Evolutionary conservation across 176 grass and related monocot genomes (phyloP).

Genomic region (Phragmites australis): DNA sequence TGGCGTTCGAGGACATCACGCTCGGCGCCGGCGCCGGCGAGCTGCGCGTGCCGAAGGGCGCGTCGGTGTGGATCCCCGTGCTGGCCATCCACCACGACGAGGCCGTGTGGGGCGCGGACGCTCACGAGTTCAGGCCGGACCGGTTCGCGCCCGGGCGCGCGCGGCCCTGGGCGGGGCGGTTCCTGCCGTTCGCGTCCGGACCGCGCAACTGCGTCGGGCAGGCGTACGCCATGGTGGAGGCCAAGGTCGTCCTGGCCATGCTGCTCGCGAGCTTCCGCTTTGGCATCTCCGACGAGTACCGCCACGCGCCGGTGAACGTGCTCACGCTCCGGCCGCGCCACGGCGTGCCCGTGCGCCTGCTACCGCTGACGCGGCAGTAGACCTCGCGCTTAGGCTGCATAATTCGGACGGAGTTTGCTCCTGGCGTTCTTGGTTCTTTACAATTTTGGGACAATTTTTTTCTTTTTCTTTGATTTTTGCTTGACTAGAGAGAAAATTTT

Average conservation of each 20-base stretch:
- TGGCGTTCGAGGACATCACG: constrained; percentile 88
- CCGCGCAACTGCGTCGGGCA: constrained; percentile 93
- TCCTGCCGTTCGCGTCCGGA: constrained; percentile 86
- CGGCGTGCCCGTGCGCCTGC: constrained; percentile 74
- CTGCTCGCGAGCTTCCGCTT: constrained; percentile 76
- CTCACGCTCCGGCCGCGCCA: constrained; percentile 85
- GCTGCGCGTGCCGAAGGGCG: constrained; percentile 70
- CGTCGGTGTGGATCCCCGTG: constrained; percentile 91
- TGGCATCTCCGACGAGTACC: constrained; percentile 78
- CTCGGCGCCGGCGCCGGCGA: constrained; percentile 50
- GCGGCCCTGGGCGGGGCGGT: constrained; percentile 47
- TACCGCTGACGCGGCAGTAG: constrained; percentile 33
- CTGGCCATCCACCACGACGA: constrained; percentile 91
- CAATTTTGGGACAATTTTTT: constrained; percentile 29
- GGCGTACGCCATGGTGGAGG: constrained; percentile 80
- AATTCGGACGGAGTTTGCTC: background rate
- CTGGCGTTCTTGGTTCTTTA: background rate
- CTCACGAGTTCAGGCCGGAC: constrained; percentile 79
- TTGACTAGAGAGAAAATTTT: constrained; percentile 27
- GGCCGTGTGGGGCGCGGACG: constrained; percentile 71
- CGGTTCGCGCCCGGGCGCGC: constrained; percentile 54
- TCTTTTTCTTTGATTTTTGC: background rate
- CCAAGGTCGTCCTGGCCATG: constrained; percentile 80
- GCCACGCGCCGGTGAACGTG: constrained; percentile 81
- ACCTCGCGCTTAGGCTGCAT: background rate